phyloP scores from a whole-genome alignment of 352 stramenopile species.

The Aphanomyces euteiches region DNA sequence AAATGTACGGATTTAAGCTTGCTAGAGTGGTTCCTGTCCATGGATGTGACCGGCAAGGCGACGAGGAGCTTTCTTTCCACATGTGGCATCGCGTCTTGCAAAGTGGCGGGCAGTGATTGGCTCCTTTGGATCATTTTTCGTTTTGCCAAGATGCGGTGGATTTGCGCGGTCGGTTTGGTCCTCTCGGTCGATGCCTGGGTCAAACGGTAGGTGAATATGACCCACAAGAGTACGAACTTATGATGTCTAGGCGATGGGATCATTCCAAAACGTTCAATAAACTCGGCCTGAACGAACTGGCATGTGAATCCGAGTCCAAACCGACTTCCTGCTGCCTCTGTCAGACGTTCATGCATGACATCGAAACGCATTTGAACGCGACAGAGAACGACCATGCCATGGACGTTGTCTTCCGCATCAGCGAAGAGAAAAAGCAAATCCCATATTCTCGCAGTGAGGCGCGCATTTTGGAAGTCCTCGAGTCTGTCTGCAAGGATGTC shows the following conservation, averaged over 20 bases:
- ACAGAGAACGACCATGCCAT: slow-evolving; percentile 81
- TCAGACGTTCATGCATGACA: slow-evolving; percentile 76
- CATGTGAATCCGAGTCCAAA: slow-evolving; percentile 46
- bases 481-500: slow-evolving; percentile 58
- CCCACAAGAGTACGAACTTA: background rate
- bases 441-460: slow-evolving; percentile 77
- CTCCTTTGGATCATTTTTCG: background rate
- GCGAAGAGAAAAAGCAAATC: slow-evolving; percentile 83
- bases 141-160: background rate
- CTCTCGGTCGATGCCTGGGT: slow-evolving; percentile 44
- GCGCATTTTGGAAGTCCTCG: slow-evolving; percentile 81
- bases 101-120: background rate
- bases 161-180: slow-evolving; percentile 23
- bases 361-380: slow-evolving; percentile 75
- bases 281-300: slow-evolving; percentile 52
- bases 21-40: too few species aligned
- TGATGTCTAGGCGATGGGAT: slow-evolving; percentile 50
- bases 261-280: slow-evolving; percentile 75
- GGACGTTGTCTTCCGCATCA: slow-evolving; percentile 81
- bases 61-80: background rate
- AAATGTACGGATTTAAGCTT: too few species aligned
- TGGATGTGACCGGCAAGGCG: too few species aligned
- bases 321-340: slow-evolving; percentile 75
- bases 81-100: background rate
- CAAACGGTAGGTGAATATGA: slow-evolving; percentile 37